A percentile compares a stretch with the other conserved stretches of the same genome.
Evolutionary conservation across 192 early-diverging fungal genomes (phyloP).

Genomic region (Coemansia sp.): DNA sequence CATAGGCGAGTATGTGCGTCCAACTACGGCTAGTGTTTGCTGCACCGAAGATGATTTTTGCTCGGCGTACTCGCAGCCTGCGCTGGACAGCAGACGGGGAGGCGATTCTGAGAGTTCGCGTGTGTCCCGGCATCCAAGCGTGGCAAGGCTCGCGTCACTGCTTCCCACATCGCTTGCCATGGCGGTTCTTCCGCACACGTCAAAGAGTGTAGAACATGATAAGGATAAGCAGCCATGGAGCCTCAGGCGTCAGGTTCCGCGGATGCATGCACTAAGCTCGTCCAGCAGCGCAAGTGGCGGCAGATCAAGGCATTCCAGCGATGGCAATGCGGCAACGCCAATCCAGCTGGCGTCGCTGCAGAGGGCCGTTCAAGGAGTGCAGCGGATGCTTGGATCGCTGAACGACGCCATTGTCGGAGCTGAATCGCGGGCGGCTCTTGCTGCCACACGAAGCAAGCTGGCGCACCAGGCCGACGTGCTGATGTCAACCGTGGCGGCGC

Average conservation of each 20-base stretch:
- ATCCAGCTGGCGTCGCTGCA: constrained; percentile 52
- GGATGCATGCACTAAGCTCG: not conserved
- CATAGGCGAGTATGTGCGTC: not conserved
- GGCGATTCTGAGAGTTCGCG: not conserved
- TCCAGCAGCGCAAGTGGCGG: not conserved
- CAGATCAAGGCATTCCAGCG: not conserved
- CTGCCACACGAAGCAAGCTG: constrained; percentile 37
- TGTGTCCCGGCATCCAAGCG: not conserved
- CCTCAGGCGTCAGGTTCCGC: not conserved
- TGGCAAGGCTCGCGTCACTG: not conserved
- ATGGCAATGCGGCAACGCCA: constrained; percentile 7
- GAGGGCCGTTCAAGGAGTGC: constrained; percentile 47
- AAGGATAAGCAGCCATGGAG: not conserved
- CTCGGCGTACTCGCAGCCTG: constrained; percentile 32
- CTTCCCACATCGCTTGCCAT: not conserved
- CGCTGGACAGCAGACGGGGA: not conserved
- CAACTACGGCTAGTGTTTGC: constrained; percentile 8
- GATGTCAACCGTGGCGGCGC: constrained; percentile 50
- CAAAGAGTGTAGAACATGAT: too few relatives aligned
- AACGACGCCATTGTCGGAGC: constrained; percentile 40
- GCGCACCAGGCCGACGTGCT: constrained; percentile 51
- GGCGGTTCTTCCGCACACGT: not conserved
- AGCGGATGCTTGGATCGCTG: constrained; percentile 48
- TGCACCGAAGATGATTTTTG: constrained; percentile 39
- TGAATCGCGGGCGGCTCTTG: constrained; percentile 36